phyloP scores from a whole-genome alignment of 495 filamentous ascomycete species.

The Penicillium riverlandense region DNA sequence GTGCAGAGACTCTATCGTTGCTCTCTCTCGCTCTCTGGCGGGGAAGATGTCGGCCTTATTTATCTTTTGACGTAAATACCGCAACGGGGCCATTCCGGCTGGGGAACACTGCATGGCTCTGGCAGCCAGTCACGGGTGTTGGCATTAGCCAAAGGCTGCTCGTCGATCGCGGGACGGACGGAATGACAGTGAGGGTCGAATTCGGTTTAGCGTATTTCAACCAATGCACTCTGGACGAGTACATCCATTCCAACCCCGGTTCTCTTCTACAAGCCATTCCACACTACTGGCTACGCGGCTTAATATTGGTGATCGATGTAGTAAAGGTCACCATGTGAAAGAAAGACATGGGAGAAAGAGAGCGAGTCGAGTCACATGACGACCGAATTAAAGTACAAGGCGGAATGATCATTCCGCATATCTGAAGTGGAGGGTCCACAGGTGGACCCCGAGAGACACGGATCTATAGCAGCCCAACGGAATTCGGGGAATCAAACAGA shows the following conservation, averaged over 20 bases:
- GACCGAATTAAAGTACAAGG: neutral
- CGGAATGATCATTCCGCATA: constrained; percentile 7
- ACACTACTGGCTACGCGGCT: no score
- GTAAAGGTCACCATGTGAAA: no score
- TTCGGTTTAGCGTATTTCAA: neutral
- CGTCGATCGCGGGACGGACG: neutral
- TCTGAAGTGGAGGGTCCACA: neutral
- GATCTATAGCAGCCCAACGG: neutral
- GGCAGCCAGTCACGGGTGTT: neutral
- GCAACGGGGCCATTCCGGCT: constrained; percentile 8
- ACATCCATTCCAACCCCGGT: no score
- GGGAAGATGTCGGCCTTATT: neutral
- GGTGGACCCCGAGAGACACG: no score
- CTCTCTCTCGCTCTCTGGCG: neutral
- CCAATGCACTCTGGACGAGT: no score
- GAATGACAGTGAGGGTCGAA: neutral
- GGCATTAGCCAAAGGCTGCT: neutral
- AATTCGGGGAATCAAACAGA: no score
- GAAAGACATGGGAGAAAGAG: no score
- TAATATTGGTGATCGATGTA: no score
- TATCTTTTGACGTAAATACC: no score
- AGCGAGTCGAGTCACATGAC: no score
- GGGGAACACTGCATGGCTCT: neutral
- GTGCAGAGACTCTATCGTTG: neutral
- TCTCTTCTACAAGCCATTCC: no score